Conservation (phyloP, 1,284 basidiomycete genomes). For the Puccinia novopanici region DNA sequence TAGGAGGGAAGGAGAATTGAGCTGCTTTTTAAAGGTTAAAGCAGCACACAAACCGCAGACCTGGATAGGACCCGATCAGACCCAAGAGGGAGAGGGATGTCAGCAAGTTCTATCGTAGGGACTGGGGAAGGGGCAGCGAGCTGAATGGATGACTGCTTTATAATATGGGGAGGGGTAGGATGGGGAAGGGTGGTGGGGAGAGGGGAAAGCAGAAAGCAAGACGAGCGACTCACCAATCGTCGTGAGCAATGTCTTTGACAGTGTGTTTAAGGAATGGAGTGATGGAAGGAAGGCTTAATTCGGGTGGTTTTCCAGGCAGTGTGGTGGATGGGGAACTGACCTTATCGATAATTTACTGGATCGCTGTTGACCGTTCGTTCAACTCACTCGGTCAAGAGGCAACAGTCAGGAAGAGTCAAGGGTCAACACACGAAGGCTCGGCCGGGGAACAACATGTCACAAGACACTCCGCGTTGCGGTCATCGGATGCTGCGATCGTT, state of each 20-base stretch:
- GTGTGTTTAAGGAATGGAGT: background rate
- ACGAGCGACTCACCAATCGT: slow-evolving; percentile 14
- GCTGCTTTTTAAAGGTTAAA: slow-evolving; percentile 51
- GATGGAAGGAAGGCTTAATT: background rate
- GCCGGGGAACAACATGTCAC: background rate
- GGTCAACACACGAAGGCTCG: background rate
- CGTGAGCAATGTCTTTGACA: background rate
- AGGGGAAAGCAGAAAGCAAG: too few relatives aligned
- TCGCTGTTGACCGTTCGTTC: slow-evolving; percentile 11
- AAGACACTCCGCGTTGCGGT: background rate
- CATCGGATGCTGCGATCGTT: too few relatives aligned
- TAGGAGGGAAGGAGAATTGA: slow-evolving; percentile 24
- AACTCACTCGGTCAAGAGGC: background rate
- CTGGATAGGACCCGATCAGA: background rate
- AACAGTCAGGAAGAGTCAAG: too few relatives aligned
- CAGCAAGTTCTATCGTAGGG: background rate
- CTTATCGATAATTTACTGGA: background rate
- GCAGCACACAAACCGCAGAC: slow-evolving; percentile 50
- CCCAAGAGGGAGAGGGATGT: background rate
- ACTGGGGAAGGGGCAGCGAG: background rate
- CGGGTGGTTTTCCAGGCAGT: background rate
- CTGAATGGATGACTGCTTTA: too few relatives aligned
- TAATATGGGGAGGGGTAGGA: too few relatives aligned
- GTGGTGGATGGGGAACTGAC: too few relatives aligned
- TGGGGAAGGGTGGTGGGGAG: too few relatives aligned